Evolutionary conservation across 164 flowering plant species (phyloP), one percentile per base, ranked within the genome.

Genomic region (Umbilicus rupestris): DNA sequence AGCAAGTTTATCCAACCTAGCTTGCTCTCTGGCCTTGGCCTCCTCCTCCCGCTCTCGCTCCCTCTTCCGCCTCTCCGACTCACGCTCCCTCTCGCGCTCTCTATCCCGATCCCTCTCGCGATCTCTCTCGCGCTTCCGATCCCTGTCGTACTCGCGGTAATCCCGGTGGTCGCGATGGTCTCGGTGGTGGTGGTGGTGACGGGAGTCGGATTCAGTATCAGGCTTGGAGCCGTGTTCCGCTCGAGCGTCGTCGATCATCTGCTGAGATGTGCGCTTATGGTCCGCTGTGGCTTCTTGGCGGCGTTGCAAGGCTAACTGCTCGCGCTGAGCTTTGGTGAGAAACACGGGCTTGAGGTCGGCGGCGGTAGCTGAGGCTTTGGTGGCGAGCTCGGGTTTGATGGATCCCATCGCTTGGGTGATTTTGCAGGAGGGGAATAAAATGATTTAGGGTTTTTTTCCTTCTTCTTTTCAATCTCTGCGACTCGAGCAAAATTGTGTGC

Each of bases 271-370:
- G 63, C 73, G 76, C 45, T 46, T 70, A 30, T 75, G 73, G 0
- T 71, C 71, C 14, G 74, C 77, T 19, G 69, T 62, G 41, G 75
- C 70, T 6, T 75, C 70, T 52, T 85, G 74, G 63, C 89, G 86
- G 63, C 90, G 88, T 58, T 88, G 75, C 42, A 90, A 77, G 41
- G 96, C 96, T 15, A 90, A 63, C 66, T 85, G 74, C 69, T 86
- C 86, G 33, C 96, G 88, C 72, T 90, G 75, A 12, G 88, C 86
- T 75, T 82, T 87, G 69, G 89, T 83, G 39, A 86, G 76, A 77
- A 87, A 90, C 66, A 82, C 85, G 8, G 94, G 90, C 66, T 84
- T 86, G 50, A 65, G 3, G 65, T 46, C 9, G 20, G n/a, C 49
- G 37, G 64, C 3, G 63, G 65, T 58, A 42, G 64, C 1, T 62